phyloP scores from a whole-genome alignment of 768 basidiomycete species.

The Boletus edulis region DNA sequence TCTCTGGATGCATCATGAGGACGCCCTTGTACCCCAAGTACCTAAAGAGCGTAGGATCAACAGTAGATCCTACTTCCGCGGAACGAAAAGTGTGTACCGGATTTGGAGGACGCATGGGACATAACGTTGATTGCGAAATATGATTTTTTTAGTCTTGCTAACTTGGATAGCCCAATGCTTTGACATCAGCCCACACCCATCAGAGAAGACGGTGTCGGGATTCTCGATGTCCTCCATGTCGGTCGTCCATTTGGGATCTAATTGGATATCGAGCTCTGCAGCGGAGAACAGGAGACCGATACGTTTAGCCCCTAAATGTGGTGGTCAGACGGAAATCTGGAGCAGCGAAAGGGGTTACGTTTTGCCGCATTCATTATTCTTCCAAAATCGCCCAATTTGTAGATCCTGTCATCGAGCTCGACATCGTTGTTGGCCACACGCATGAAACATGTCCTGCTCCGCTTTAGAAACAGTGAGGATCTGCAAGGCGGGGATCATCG shows the following conservation, averaged over 20 bases:
- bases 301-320: conserved; percentile 57
- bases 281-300: conserved; percentile 68
- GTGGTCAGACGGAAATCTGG: not conserved
- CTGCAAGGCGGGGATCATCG: not conserved
- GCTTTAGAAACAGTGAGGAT: conserved; percentile 32
- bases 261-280: conserved; percentile 54
- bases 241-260: conserved; percentile 46
- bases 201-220: conserved; percentile 60
- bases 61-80: no score
- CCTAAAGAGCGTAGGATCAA: conserved; percentile 28
- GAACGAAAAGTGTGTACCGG: conserved; percentile 35
- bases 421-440: conserved; percentile 50
- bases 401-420: conserved; percentile 59
- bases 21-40: conserved; percentile 75
- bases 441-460: conserved; percentile 63
- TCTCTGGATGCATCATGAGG: conserved; percentile 60
- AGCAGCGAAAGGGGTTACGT: conserved; percentile 34
- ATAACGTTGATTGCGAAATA: conserved; percentile 54
- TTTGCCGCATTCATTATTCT: conserved; percentile 65
- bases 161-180: conserved; percentile 48
- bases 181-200: conserved; percentile 68
- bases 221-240: conserved; percentile 61
- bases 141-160: conserved; percentile 51
- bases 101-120: conserved; percentile 65
- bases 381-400: conserved; percentile 55